Percentiles rank a stretch among this genome's conserved stretches.
Evolutionary conservation across 1,284 basidiomycete genomes (phyloP).

Genomic region (Malassezia globosa): DNA sequence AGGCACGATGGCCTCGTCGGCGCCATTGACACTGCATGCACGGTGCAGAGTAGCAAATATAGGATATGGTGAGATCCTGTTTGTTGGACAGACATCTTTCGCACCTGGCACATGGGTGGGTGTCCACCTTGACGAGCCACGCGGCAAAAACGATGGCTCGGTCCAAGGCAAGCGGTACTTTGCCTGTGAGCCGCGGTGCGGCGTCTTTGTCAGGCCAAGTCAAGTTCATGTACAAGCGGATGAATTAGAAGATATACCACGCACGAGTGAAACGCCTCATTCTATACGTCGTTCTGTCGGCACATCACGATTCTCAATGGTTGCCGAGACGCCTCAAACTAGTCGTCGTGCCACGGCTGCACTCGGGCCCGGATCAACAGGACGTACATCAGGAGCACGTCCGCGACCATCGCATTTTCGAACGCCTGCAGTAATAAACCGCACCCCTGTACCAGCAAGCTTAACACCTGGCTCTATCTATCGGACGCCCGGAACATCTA

Average conservation of each 20-base stretch:
- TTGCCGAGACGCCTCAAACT: not conserved
- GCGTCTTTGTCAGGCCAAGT: slow-evolving; percentile 80
- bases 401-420: no score
- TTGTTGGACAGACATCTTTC: slow-evolving; percentile 71
- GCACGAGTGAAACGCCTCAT: no score
- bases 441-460: no score
- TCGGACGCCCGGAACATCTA: no score
- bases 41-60: slow-evolving; percentile 35
- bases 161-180: slow-evolving; percentile 79
- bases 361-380: not conserved
- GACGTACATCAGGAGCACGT: no score
- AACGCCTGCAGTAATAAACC: no score
- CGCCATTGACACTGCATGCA: slow-evolving; percentile 29
- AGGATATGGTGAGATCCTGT: slow-evolving; percentile 74
- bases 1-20: slow-evolving; percentile 10
- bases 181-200: slow-evolving; percentile 62
- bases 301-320: not conserved
- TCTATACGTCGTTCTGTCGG: no score
- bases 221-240: no score
- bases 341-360: not conserved
- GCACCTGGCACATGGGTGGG: slow-evolving; percentile 87
- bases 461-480: no score
- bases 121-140: slow-evolving; percentile 61
- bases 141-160: slow-evolving; percentile 90
- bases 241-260: no score